These are phyloP conservation scores for Clitocybe nebularis DNA, from an alignment of 1,284 basidiomycete genomes.

Conservation along the genomic window DNA sequence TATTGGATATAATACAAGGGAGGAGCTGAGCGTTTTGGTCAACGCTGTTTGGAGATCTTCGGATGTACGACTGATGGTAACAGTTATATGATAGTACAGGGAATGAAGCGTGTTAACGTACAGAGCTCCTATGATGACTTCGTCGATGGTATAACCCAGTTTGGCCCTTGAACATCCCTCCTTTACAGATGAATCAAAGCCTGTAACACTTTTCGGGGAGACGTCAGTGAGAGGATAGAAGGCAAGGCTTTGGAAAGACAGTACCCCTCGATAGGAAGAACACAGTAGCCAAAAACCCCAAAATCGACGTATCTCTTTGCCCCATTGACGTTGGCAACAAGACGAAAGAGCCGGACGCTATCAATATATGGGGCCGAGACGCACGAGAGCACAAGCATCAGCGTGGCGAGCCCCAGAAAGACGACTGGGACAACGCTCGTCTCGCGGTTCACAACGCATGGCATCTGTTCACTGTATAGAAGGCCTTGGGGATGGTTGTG, in stretches of 20 bases:
- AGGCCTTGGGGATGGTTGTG: not conserved
- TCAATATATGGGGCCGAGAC: conserved; percentile 1
- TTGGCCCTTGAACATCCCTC: not conserved
- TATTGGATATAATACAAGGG: conserved; percentile 4
- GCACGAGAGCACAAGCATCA: conserved; percentile 2
- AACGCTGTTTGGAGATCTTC: conserved; percentile 1
- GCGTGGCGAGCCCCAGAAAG: not conserved
- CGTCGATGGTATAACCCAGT: conserved; percentile 3
- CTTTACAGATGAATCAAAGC: not conserved
- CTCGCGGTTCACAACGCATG: not conserved
- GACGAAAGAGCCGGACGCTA: conserved; percentile 2
- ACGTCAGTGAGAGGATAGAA: not conserved
- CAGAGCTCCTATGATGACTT: not conserved
- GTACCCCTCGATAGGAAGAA: not conserved
- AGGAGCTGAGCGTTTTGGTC: not conserved
- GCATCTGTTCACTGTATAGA: no score
- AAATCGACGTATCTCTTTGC: not conserved
- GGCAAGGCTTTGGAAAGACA: not conserved
- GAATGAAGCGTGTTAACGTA: not conserved
- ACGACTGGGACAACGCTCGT: conserved; percentile 1
- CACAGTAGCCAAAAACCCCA: conserved; percentile 8
- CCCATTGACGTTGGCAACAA: not conserved
- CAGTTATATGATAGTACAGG: not conserved
- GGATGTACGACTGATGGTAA: not conserved
- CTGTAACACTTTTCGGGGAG: not conserved